Evolutionary conservation across 23 red algal genomes (phyloP), one percentile per base, ranked within the genome.

Genomic region (Gracilaria caudata): DNA sequence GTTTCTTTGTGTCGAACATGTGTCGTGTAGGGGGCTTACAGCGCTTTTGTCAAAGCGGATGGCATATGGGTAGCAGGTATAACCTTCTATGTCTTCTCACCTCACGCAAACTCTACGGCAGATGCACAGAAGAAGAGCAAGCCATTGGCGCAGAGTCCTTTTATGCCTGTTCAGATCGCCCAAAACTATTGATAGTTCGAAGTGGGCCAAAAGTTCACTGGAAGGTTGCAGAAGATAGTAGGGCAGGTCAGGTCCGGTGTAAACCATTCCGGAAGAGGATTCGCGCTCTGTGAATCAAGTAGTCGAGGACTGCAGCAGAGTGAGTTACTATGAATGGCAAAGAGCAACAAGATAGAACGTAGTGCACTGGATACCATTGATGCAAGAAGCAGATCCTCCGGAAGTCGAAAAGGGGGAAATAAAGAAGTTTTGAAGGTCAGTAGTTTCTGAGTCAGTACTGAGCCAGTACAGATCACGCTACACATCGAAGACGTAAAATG

Each of bases 241-340:
- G 1, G 19, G 37, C 24, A 30, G 9, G 13, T 35, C 74, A 56
- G 74, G 44, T 45, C 40, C 51, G 3, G 74, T 79, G 36, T 25
- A 79, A 13, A 45, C 75, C 32, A 54, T 54, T 79, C 75, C 21
- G 32, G 33, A n/a, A 17, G 56, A 79, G 25, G 33, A 59, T 34
- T 71, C 54, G 17, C 1, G 33, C 2, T 34, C 35, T 32, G 74
- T 32, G 29, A 73, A 73, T 19, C 9, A 51, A 33, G 17, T 79
- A 21, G 55, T 90, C 35, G 46, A 34, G 36, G 76, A 90, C 19
- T 90, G 86, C 32, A 65, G 73, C 64, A 41, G 86, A 45, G 78
- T 73, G 61, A 72, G 81, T 65, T 74, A 75, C 8, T 90, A 80
- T 36, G 86, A 90, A 17, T 90, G 86, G 86, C 86, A 61, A 36